Evolutionary conservation across 2,329 filamentous ascomycete species (phyloP).

Genomic region (Fusarium lyarnte): DNA sequence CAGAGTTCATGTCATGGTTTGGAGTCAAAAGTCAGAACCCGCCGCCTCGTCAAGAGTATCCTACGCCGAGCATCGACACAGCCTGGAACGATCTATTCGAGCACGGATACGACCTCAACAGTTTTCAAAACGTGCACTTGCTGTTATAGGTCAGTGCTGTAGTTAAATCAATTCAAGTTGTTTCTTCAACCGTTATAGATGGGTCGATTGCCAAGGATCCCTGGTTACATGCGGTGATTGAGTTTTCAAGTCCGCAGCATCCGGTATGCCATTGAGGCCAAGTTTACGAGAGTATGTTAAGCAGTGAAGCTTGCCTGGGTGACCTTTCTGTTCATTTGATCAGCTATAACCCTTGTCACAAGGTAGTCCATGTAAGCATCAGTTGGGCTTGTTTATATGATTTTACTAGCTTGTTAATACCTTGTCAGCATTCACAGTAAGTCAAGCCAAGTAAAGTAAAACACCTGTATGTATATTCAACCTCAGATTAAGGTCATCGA

Average conservation of each 20-base stretch:
- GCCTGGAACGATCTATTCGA: slow-evolving; percentile 40
- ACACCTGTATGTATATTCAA: background rate
- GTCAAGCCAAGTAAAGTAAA: background rate
- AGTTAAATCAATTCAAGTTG: background rate
- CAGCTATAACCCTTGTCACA: background rate
- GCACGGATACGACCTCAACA: slow-evolving; percentile 35
- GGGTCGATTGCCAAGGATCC: background rate
- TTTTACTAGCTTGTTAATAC: background rate
- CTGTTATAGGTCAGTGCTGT: slow-evolving; percentile 1
- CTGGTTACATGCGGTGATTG: background rate
- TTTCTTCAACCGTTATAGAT: background rate
- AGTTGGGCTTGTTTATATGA: background rate
- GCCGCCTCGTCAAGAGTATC: slow-evolving; percentile 29
- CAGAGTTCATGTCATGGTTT: slow-evolving; percentile 41
- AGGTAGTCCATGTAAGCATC: rapidly evolving
- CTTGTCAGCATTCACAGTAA: background rate
- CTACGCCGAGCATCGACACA: slow-evolving; percentile 37
- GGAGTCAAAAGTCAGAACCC: slow-evolving; percentile 36
- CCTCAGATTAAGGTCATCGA: background rate
- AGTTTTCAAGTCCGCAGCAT: background rate
- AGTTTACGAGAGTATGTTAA: background rate
- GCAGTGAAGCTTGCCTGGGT: background rate
- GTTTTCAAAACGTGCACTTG: slow-evolving; percentile 29
- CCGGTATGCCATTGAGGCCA: background rate
- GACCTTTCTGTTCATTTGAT: background rate